Evolutionary conservation across 805 yeast species (phyloP), one percentile per base, ranked within the genome.

Genomic region (Metschnikowia vanudenii): DNA sequence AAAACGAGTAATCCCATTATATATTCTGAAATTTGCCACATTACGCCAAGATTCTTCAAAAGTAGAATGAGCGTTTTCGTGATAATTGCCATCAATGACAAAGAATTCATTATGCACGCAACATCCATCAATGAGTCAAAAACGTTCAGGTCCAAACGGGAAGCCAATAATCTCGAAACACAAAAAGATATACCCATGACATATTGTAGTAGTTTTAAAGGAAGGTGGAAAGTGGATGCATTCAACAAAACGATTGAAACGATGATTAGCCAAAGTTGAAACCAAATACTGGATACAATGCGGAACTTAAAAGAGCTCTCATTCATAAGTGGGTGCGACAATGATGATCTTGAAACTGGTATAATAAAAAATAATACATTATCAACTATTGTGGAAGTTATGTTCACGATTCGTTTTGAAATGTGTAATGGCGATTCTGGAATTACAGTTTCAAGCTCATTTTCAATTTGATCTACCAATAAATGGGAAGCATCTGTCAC

Each of bases 1-100:
- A 79, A 68, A 2, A 78, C 63, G 1, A 79, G 61, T 24, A 78
- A 58, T 2, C 83, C 83, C 41, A 79, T 56, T 11, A 76, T 46
- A 26, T 78, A 75, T 49, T 79, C 82, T 13, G 72, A 65, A 3
- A 79, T 64, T 17, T 59, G 51, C 57, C 75, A 67, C 19, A 78
- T 62, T 6, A 68, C 48, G 1, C 80, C 83, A 28, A 72, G 54
- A 51, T 76, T 75, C 49, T 74, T 75, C 33, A 79, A 49, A 5
- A 67, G 43, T 35, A 58, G 53, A 14, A 70, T 53, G 4, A 65
- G 50, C 3, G 55, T 24, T 4, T 57, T 39, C 1, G 73, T 64
- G 22, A 66, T 55, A 11, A 55, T 41, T 2, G 71, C 58, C 4
- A 66, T 56, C 6, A 67, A 41, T 4, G 65, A 17, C 14, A 67